Evolutionary conservation across 2,329 filamentous ascomycete genomes (phyloP).

Genomic region (Tolypocladium cylindrosporum): DNA sequence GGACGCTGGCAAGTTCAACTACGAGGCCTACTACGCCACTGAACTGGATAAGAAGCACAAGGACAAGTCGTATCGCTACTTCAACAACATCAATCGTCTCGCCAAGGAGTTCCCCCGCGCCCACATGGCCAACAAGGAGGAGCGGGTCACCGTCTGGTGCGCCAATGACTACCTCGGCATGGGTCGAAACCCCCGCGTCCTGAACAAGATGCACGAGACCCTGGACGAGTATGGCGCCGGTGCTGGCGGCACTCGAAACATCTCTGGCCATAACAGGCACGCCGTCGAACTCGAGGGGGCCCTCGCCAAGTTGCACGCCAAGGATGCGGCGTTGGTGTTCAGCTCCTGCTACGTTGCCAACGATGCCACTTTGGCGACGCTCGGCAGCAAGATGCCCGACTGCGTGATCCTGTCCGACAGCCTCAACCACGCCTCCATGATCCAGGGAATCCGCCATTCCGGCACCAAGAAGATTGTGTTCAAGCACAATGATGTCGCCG

Average conservation of each 20-base stretch:
- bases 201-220: constrained; percentile 89
- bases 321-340: constrained; percentile 89
- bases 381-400: constrained; percentile 93
- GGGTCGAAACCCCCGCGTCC: constrained; percentile 80
- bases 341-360: constrained; percentile 98
- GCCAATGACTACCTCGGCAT: constrained; percentile 98
- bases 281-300: constrained; percentile 76
- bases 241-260: constrained; percentile 92
- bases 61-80: constrained; percentile 99
- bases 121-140: constrained; percentile 74
- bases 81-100: constrained; percentile 99
- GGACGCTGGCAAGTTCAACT: constrained; percentile 62
- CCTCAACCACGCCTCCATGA: constrained; percentile 98
- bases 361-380: constrained; percentile 87
- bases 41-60: constrained; percentile 98
- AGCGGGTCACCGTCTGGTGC: constrained; percentile 95
- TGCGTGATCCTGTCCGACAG: constrained; percentile 98
- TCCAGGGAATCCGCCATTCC: constrained; percentile 95
- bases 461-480: constrained; percentile 96
- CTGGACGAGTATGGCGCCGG: constrained; percentile 91
- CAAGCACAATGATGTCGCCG: constrained; percentile 93
- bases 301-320: constrained; percentile 79
- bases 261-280: constrained; percentile 95
- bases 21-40: constrained; percentile 75
- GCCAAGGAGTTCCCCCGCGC: constrained; percentile 93